These are phyloP conservation scores for Crotalaria pallida DNA, from an alignment of 306 rosid genomes.

Conservation along the genomic window DNA sequence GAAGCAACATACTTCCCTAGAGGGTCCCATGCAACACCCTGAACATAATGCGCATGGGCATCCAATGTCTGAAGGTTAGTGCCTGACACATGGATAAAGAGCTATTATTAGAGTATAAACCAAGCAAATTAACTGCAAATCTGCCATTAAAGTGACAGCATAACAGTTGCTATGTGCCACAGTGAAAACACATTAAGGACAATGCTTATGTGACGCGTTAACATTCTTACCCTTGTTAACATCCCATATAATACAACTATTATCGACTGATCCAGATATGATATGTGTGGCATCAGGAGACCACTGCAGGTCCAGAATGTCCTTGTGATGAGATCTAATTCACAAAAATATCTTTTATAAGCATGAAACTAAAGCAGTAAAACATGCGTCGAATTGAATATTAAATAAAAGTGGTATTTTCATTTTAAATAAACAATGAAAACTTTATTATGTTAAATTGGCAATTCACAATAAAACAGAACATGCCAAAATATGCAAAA, in stretches of 20 bases:
- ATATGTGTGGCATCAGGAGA: slow-evolving; percentile 63
- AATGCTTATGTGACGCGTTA: not conserved
- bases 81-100: slow-evolving; percentile 41
- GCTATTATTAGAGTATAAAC: slow-evolving; percentile 9
- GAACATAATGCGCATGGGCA: slow-evolving; percentile 87
- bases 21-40: slow-evolving; percentile 98
- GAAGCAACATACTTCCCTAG: slow-evolving; percentile 70
- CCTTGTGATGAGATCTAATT: slow-evolving; percentile 80
- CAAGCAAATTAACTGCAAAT: not conserved
- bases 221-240: slow-evolving; percentile 61
- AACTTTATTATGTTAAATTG: not conserved
- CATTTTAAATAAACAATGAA: not conserved
- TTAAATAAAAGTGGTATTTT: not conserved
- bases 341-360: slow-evolving; percentile 29
- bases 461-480: not conserved
- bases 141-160: not conserved
- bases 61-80: slow-evolving; percentile 83
- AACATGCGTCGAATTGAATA: not conserved
- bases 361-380: slow-evolving; percentile 6
- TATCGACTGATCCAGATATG: slow-evolving; percentile 92
- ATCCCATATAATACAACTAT: slow-evolving; percentile 94
- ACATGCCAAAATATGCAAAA: not conserved
- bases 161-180: slow-evolving; percentile 9
- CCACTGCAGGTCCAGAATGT: slow-evolving; percentile 89
- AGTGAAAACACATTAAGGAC: not conserved